Evolutionary conservation across 768 basidiomycete genomes (phyloP), one percentile per base, ranked within the genome.

Genomic region (Holtermannia corniformis): DNA sequence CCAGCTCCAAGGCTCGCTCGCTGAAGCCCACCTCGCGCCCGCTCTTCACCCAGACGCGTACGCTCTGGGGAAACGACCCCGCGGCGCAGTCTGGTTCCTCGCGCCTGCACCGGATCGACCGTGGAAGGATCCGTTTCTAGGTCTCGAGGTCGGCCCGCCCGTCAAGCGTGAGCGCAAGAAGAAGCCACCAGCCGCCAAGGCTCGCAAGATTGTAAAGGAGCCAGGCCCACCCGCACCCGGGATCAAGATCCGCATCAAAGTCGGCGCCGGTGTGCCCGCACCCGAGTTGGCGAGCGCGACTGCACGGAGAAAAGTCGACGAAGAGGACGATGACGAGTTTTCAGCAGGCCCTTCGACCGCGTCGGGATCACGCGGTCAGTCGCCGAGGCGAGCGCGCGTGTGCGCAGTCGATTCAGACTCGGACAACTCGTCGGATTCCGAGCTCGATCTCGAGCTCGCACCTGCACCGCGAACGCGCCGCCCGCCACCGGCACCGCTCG

Each of bases 11-110:
- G 66, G 66, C 16, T 64, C 66, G 13, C 59, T 61, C 28, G 54
- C 51, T 26, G 66, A 68, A 41, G 54, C 62, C 20, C 57, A 55
- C 1, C 51, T 65, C 14, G 56, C 61, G 48, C 47, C 66, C 2
- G 66, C 66, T 20, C 61, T 68, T 0, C 63, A 65, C 48, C 66
- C 66, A 3, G 50, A 60, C 26, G 66, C 66, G 10, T 63, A 63
- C 48, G 54, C 48, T 27, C 56, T 49, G 5, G 24, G 28, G 2
- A 42, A 51, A 13, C 46, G 66, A 46, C 66, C 66, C 12, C 64
- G 64, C 46, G 66, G 66, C 3, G 60, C 63, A 19, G 63, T 64
- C 3, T 68, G 61, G 59, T 68, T 44, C 40, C 26, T 59, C 3
- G 21, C 57, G 14, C 46, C 50, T 14, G 28, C 54, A 5, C 47